These are phyloP conservation scores for Claviceps lovelessii DNA, from an alignment of 2,329 filamentous ascomycete species.

Conservation along the genomic window DNA sequence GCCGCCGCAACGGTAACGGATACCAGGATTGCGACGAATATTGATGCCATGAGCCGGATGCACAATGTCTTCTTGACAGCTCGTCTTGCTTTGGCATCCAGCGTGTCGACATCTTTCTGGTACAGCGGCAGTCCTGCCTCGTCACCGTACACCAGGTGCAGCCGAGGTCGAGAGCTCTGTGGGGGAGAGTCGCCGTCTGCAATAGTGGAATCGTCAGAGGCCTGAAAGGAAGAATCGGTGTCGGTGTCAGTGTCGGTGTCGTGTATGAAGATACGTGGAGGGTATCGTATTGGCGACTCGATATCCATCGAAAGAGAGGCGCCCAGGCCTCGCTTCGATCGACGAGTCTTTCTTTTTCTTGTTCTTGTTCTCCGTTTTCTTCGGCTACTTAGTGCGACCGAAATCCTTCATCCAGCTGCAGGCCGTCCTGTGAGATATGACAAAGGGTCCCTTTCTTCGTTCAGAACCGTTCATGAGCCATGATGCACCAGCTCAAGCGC, in stretches of 20 bases:
- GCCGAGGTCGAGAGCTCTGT: slow-evolving; percentile 3
- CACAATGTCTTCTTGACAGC: slow-evolving; percentile 8
- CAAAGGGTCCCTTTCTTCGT: neutral
- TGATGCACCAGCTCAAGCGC: neutral
- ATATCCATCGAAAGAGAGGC: slow-evolving; percentile 5
- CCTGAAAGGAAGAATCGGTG: neutral
- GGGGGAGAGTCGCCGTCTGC: slow-evolving; percentile 4
- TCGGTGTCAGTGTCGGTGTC: neutral
- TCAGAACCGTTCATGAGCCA: neutral
- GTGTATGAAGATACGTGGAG: slow-evolving; percentile 4
- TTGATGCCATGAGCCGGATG: slow-evolving; percentile 10
- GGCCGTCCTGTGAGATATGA: neutral
- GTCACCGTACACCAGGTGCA: neutral
- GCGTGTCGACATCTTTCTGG: slow-evolving; percentile 3
- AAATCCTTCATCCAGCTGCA: neutral
- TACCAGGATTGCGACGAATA: slow-evolving; percentile 13
- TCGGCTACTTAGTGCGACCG: too few relatives aligned
- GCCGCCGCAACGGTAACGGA: slow-evolving; percentile 13
- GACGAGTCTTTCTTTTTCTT: neutral
- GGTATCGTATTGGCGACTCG: slow-evolving; percentile 5
- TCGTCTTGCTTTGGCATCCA: slow-evolving; percentile 5
- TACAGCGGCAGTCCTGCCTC: slow-evolving; percentile 9
- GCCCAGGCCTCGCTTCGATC: neutral
- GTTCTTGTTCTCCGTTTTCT: too few relatives aligned
- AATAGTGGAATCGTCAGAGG: slow-evolving; percentile 6